Base-by-base conservation (phyloP, 371 early-diverging fungal genomes). In the Apophysomyces elegans region DNA sequence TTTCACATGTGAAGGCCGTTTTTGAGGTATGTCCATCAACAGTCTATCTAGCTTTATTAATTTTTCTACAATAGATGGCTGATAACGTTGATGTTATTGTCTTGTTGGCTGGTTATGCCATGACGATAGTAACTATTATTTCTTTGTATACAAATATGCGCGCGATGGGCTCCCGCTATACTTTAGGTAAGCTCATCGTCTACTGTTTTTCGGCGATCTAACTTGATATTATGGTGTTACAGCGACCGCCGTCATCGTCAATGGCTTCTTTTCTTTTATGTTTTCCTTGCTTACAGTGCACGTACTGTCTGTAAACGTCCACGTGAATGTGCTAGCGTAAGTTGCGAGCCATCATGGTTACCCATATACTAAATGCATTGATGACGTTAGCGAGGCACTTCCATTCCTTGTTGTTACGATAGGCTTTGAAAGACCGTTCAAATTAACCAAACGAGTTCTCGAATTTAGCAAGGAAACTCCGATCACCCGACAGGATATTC, bases 391-490 rank as follows among this genome's bases (percentile, higher is more conserved):
- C 61, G 95, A 96, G 72, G 92, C 94, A 13, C 85, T 95, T 64
- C 96, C 96, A 12, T 95, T 95, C 81, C 83, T 96, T 61, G 90
- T 93, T 47, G 89, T 94, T 67, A 92, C 93, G 38, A 88, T 95
- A 44, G 95, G 95, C 2, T 95, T 95, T 67, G 95, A 95, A 70
- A 89, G 93, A 69, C 92, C 94, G 43, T 89, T 88, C 77, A 80
- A 81, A n/a, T 81, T 95, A 65, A 89, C 93, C 64, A 88, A 90
- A 63, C 85, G 92, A 21, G 90, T 95, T 5, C 75, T 93, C 26
- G 80, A 87, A 32, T 69, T 47, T 45, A 73, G 70, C 62, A 65
- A 72, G 60, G 59, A 76, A 56, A 59, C 66, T 1, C 67, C 69
- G 46, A 56, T 77, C 65, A 50, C 77, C 65, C 36, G 62, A 60